Conservation (phyloP, 139 green algal genomes). For the Chlamydomonas applanata region DNA sequence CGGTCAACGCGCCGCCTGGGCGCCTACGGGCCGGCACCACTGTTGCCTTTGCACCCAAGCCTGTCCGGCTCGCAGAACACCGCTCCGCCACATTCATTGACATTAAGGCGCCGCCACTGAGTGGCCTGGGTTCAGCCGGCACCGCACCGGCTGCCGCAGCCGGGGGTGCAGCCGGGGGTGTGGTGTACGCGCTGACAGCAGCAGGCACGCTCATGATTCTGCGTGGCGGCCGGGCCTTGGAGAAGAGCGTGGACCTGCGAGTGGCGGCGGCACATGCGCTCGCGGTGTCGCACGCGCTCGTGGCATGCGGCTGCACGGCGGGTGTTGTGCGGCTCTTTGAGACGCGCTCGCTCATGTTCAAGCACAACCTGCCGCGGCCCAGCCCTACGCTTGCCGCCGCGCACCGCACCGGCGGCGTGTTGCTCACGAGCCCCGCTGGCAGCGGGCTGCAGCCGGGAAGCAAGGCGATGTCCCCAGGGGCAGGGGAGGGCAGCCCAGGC, state of each 20-base stretch:
- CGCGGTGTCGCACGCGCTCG: conserved; percentile 24
- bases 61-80: conserved; percentile 36
- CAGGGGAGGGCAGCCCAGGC: too few species aligned
- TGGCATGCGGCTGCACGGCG: conserved; percentile 41
- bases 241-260: conserved; percentile 50
- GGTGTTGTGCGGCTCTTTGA: conserved; percentile 53
- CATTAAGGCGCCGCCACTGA: too few species aligned
- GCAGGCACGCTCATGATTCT: conserved; percentile 40
- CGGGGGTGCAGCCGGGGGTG: conserved; percentile 13
- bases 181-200: conserved; percentile 40
- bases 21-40: neutral
- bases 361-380: conserved; percentile 1
- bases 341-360: conserved; percentile 32
- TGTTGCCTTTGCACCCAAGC: conserved; percentile 22
- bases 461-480: too few species aligned
- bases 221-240: conserved; percentile 26
- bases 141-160: neutral
- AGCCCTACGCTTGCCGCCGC: neutral
- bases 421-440: too few species aligned
- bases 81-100: conserved; percentile 31
- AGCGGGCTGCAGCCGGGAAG: too few species aligned
- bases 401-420: neutral
- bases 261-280: conserved; percentile 35
- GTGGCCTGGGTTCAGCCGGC: conserved; percentile 1
- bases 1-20: too few species aligned